Percentiles rank a stretch among this genome's conserved stretches.
These are phyloP conservation scores for Poa pratensis DNA, from an alignment of 176 grass and related monocot species.

Conservation along the genomic window DNA sequence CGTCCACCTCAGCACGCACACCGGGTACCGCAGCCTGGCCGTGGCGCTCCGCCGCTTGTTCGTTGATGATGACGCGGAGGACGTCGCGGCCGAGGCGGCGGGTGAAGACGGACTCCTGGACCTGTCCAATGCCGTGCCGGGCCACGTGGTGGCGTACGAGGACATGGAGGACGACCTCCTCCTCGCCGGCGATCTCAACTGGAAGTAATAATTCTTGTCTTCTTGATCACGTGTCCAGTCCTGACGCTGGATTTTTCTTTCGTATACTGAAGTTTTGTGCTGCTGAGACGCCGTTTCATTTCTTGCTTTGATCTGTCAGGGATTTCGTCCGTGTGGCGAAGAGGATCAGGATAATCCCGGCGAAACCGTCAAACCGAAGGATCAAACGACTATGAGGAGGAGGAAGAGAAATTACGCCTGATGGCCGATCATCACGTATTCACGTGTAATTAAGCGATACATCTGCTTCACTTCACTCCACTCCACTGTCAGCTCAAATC, in stretches of 20 bases:
- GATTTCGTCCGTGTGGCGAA: slow-evolving; percentile 74
- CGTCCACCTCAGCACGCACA: slow-evolving; percentile 66
- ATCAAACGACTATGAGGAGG: slow-evolving; percentile 24
- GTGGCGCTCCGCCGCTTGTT: slow-evolving; percentile 70
- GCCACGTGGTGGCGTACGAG: slow-evolving; percentile 87
- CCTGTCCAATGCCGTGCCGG: slow-evolving; percentile 85
- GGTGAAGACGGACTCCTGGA: slow-evolving; percentile 13
- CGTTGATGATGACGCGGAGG: slow-evolving; percentile 47
- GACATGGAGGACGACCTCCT: slow-evolving; percentile 96
- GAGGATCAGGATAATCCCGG: slow-evolving; percentile 71
- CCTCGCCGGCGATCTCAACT: slow-evolving; percentile 89
- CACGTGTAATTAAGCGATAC: background rate
- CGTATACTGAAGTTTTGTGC: too few relatives aligned
- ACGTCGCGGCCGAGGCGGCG: background rate
- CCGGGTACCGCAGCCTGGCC: slow-evolving; percentile 71
- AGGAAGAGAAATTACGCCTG: too few relatives aligned
- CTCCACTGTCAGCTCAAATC: background rate
- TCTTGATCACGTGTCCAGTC: too few relatives aligned
- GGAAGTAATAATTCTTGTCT: slow-evolving; percentile 66
- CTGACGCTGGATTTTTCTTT: background rate
- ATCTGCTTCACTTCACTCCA: background rate
- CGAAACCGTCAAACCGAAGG: slow-evolving; percentile 39
- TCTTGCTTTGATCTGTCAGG: slow-evolving; percentile 7
- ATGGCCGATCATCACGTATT: background rate
- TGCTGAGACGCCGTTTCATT: background rate